Percentiles rank a stretch among this genome's conserved stretches.
phyloP scores from a whole-genome alignment of 805 yeast species.

The Candida quercuum region DNA sequence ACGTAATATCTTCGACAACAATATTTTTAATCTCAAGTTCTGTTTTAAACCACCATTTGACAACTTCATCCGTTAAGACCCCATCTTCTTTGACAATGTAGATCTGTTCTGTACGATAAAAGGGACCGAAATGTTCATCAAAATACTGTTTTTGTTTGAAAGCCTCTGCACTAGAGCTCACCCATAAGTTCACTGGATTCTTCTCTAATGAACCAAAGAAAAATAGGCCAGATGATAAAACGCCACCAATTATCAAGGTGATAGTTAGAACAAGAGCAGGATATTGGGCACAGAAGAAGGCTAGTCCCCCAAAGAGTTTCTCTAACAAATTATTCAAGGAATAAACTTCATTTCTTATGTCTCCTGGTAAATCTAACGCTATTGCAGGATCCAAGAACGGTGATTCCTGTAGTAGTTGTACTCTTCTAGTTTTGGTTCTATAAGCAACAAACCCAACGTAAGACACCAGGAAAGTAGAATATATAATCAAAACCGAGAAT shows the following conservation, averaged over 20 bases:
- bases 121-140: conserved; percentile 85
- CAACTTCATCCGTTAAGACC: conserved; percentile 61
- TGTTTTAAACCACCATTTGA: conserved; percentile 86
- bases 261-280: conserved; percentile 51
- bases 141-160: conserved; percentile 60
- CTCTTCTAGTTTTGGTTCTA: conserved; percentile 16
- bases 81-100: conserved; percentile 68
- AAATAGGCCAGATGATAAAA: conserved; percentile 47
- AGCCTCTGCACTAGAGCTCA: conserved; percentile 69
- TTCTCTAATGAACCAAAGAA: conserved; percentile 58
- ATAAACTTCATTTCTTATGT: conserved; percentile 32
- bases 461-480: conserved; percentile 28
- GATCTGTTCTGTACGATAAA: conserved; percentile 83
- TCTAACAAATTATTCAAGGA: conserved; percentile 44
- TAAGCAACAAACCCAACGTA: conserved; percentile 21
- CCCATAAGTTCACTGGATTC: conserved; percentile 86
- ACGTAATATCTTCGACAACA: conserved; percentile 29
- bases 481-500: conserved; percentile 49
- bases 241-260: conserved; percentile 33
- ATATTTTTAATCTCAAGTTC: conserved; percentile 47
- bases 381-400: conserved; percentile 29
- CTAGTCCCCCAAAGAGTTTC: conserved; percentile 42
- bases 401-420: conserved; percentile 38
- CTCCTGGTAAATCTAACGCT: conserved; percentile 13
- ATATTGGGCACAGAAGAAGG: conserved; percentile 52